Evolutionary conservation across 2,329 filamentous ascomycete genomes (phyloP), one percentile per base, ranked within the genome.

Genomic region (Berkeleyomyces basicola): DNA sequence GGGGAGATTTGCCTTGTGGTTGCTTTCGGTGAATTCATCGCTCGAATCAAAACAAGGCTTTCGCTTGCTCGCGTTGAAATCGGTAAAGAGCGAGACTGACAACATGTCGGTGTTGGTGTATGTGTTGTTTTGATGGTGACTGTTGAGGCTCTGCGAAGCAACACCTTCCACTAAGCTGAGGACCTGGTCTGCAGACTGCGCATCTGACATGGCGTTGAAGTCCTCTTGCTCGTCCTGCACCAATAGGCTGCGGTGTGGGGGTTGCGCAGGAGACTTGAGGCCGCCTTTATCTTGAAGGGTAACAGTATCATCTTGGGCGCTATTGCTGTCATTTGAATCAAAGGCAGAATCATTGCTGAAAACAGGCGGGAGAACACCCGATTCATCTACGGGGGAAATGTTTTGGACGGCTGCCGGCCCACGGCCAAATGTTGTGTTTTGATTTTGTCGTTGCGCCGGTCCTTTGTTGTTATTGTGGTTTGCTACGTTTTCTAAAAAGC

Each of bases 51-150:
- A 75, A 3, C 71, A 65, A 1, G 79, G 76, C 66, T 82, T 83
- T 57, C 81, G 73, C 69, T 84, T 84, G 71, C 81, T 83, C 3
- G 76, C 74, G 47, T 72, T 77, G 31, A 80, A 72, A 43, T 78
- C 71, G 16, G 61, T 37, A 10, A 63, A 40, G 9, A 37, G 44
- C 4, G 63, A 61, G 2, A 37, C 43, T n/a, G 57, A 49, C 4
- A 57, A 7, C 4, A 14, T 53, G 33, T 62, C 23, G 36, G 14
- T 37, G 39, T 62, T 55, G 23, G 57, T 58, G 11, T 33, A 40
- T 14, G 39, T 36, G 31, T 58, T 37, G 36, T 58, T 59, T 36
- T 62, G 47, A 6, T 47, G 40, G 47, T 65, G 57, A 39, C 63
- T 63, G 16, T 62, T 79, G 2, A 83, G 73, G 65, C 79, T 82